A percentile compares a stretch with the other conserved stretches of the same genome.
phyloP scores from a whole-genome alignment of 139 green algal species.

The Monoraphidium neglectum region DNA sequence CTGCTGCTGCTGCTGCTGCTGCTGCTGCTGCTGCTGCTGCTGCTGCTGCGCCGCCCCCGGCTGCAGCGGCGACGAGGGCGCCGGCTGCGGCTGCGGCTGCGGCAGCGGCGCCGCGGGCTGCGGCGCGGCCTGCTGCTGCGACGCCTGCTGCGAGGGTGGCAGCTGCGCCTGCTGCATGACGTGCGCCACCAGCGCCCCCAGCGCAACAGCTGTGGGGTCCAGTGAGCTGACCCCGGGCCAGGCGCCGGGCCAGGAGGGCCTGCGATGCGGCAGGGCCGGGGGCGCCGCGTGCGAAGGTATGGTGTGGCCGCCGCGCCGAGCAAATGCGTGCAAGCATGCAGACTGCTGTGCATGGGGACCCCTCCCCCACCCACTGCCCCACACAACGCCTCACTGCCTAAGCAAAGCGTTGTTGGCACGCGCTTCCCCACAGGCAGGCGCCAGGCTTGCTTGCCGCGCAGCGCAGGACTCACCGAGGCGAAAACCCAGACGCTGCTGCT shows the following conservation, averaged over 20 bases:
- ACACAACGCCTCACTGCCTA: too few species aligned
- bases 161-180: background rate
- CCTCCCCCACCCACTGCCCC: too few species aligned
- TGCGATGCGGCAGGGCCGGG: background rate
- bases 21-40: background rate
- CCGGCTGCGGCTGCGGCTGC: background rate
- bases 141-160: too few species aligned
- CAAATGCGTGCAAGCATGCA: too few species aligned
- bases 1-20: background rate
- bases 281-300: too few species aligned
- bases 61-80: background rate
- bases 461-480: too few species aligned
- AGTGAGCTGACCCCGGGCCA: background rate
- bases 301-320: too few species aligned
- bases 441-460: too few species aligned
- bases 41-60: background rate
- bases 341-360: too few species aligned
- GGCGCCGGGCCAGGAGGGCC: background rate
- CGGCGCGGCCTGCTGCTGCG: background rate
- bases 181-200: background rate
- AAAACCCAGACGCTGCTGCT: too few species aligned
- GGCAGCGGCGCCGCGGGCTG: background rate
- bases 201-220: background rate
- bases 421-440: too few species aligned
- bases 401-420: too few species aligned